Evolutionary conservation across 2,329 filamentous ascomycete species (phyloP).

Genomic region (Apiospora sp.): DNA sequence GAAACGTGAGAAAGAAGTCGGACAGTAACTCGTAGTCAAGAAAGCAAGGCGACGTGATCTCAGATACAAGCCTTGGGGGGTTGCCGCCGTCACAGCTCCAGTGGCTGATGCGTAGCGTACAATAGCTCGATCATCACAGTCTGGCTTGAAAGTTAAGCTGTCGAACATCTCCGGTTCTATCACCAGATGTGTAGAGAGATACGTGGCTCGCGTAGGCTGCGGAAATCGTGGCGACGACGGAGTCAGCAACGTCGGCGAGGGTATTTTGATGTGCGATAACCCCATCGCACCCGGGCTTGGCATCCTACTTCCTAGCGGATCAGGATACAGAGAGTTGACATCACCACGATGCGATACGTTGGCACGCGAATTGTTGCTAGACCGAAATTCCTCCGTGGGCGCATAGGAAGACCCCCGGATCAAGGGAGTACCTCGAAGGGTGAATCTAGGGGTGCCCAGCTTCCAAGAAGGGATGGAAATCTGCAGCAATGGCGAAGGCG

Average conservation of each 20-base stretch:
- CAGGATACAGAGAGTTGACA: constrained; percentile 41
- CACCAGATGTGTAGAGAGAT: constrained; percentile 56
- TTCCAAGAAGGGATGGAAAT: constrained; percentile 85
- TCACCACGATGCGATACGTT: constrained; percentile 47
- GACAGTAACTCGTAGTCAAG: constrained; percentile 97
- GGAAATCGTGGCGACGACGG: constrained; percentile 50
- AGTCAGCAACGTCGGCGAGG: constrained; percentile 37
- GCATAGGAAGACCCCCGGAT: constrained; percentile 83
- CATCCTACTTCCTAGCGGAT: constrained; percentile 42
- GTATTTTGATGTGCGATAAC: constrained; percentile 40
- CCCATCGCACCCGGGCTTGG: constrained; percentile 45
- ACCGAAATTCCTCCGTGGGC: constrained; percentile 75
- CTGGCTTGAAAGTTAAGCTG: constrained; percentile 77
- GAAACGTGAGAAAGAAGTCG: constrained; percentile 96
- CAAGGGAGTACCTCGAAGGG: constrained; percentile 75
- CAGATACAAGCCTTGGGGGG: constrained; percentile 90
- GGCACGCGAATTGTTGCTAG: constrained; percentile 64
- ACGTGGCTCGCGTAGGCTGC: constrained; percentile 53
- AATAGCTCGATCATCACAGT: constrained; percentile 79
- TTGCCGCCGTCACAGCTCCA: constrained; percentile 85
- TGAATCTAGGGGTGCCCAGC: constrained; percentile 84
- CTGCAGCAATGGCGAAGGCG: constrained; percentile 66
- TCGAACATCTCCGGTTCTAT: constrained; percentile 85
- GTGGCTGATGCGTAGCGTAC: constrained; percentile 80
- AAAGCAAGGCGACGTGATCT: constrained; percentile 95